Conservation (phyloP, 2,329 filamentous ascomycete genomes). For the Stachybotrys echinatus region DNA sequence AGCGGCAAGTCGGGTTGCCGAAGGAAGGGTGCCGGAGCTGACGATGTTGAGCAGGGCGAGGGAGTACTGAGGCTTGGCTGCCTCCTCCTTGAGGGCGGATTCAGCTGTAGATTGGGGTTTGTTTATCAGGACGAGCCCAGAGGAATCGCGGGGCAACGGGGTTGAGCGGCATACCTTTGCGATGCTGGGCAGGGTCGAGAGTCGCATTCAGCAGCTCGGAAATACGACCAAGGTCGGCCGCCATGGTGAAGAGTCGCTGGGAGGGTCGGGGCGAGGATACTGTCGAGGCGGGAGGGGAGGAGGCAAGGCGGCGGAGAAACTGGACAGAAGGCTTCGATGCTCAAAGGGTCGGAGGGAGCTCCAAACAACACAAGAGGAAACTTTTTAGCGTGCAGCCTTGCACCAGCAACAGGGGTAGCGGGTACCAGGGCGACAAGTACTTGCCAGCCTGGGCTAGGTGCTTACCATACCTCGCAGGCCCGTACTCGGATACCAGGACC, state of each 20-base stretch:
- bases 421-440: too few species aligned
- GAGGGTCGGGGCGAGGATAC: constrained; percentile 7
- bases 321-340: neutral
- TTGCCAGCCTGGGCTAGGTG: too few species aligned
- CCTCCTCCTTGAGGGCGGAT: constrained; percentile 69
- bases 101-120: constrained; percentile 60
- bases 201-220: constrained; percentile 86
- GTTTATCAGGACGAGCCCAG: constrained; percentile 25
- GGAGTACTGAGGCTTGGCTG: constrained; percentile 82
- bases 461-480: too few species aligned
- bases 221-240: constrained; percentile 53
- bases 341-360: neutral
- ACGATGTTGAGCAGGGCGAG: constrained; percentile 86
- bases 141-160: constrained; percentile 22
- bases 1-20: constrained; percentile 78
- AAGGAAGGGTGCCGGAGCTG: constrained; percentile 64
- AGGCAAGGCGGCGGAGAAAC: too few species aligned
- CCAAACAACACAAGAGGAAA: neutral
- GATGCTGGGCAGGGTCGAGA: constrained; percentile 80
- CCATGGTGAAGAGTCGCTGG: constrained; percentile 36
- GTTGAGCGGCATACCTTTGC: constrained; percentile 63
- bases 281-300: constrained; percentile 6
- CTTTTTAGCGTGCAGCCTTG: neutral
- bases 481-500: too few species aligned
- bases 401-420: too few species aligned